These are phyloP conservation scores for Trypanosoma lewisi DNA, from an alignment of 208 protist species.

Conservation along the genomic window DNA sequence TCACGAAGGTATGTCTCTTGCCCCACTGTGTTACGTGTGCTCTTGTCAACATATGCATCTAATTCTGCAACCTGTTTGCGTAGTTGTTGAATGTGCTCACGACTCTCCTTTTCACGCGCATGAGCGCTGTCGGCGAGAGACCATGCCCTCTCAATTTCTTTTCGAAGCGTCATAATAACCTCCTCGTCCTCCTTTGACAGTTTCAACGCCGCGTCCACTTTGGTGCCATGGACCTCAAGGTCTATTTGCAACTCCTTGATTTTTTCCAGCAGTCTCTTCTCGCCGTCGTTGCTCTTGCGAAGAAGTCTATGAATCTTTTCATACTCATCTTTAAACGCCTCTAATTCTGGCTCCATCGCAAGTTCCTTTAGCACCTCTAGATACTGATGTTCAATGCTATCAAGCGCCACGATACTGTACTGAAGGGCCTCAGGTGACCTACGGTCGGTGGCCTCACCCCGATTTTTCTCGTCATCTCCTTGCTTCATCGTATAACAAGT, in stretches of 20 bases:
- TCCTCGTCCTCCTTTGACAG: conserved; percentile 96
- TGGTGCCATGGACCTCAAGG: conserved; percentile 93
- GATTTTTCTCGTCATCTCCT: neutral
- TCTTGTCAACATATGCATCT: conserved; percentile 92
- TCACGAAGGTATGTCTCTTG: conserved; percentile 96
- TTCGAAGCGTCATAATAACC: conserved; percentile 91
- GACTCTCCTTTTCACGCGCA: conserved; percentile 95
- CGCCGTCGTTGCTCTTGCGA: conserved; percentile 96
- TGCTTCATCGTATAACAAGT: conserved; percentile 7
- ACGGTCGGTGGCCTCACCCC: neutral
- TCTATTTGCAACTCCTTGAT: conserved; percentile 93
- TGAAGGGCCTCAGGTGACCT: conserved; percentile 4
- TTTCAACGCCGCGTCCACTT: conserved; percentile 96
- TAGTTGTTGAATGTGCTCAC: conserved; percentile 93
- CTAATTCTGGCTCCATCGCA: conserved; percentile 92
- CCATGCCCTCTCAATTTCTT: conserved; percentile 97
- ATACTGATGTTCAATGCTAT: conserved; percentile 94
- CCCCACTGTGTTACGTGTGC: conserved; percentile 88
- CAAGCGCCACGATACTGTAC: conserved; percentile 71
- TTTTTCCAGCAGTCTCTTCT: conserved; percentile 95
- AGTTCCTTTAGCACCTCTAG: conserved; percentile 92
- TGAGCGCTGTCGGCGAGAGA: conserved; percentile 96
- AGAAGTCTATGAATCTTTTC: conserved; percentile 97
- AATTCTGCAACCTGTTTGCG: conserved; percentile 95
- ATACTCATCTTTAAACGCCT: conserved; percentile 96